Base-by-base conservation (phyloP, 176 grass and related monocot species). In the Oryza punctata region DNA sequence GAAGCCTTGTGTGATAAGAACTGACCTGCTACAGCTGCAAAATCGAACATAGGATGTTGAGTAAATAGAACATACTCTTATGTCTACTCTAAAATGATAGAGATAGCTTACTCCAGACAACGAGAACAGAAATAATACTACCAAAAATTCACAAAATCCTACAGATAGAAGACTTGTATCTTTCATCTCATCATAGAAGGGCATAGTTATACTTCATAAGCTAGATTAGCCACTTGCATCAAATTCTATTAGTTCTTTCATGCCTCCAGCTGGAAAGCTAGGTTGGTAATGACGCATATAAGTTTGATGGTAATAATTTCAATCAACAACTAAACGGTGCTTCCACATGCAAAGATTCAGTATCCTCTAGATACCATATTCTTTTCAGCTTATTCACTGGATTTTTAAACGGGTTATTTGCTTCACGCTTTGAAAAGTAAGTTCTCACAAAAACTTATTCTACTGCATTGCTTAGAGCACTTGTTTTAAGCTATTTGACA, bases 1-100 rank as follows among this genome's bases (percentile, higher is more conserved):
- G 93, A 90, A 83, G 80, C 88, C 87, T 94, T 98, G 72, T 98
- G 91, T 67, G 96, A 98, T 75, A 98, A 87, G 75, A 90, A 79
- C 85, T 93, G 82, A 11, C 96, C 96, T 60, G 85, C 91, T 65
- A 98, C 87, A 52, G 87, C 93, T 98, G 87, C 79, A 86, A 78
- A 38, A 78, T 45, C 7, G 21, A 26, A 30, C 3, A 81, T 54
- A 35, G 9, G 12, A 63, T 72, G 47, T 25, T 21, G 9, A 67
- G 35, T 50, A 50, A 74, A 63, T 57, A 52, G 77, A 79, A 30
- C 24, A 78, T 2, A 10, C 3, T 26, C 11, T 37, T 0, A 52
- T 43, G 60, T 28, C 27, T 73, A 30, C 12, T 18, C 1, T 25
- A 29, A 69, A 84, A 15, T 77, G 15, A 23, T 70, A 60, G 19